phyloP scores from a whole-genome alignment of 2,329 filamentous ascomycete genomes.

The Monosporascus sp. region DNA sequence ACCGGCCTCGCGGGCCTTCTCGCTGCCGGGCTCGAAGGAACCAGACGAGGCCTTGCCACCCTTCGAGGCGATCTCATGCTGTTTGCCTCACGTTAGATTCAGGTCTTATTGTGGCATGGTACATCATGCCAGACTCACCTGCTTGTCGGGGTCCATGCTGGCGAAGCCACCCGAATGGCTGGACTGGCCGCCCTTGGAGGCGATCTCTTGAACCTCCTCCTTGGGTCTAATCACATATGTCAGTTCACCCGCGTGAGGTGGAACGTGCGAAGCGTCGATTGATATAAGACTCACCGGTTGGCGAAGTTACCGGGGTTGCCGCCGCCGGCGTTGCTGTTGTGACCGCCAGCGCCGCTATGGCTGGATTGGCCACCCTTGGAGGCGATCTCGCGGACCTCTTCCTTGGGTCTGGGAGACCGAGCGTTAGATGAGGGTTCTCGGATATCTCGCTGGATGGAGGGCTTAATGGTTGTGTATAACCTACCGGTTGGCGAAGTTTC shows the following conservation, averaged over 20 bases:
- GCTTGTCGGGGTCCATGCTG: conserved; percentile 36
- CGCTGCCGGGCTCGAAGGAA: conserved; percentile 49
- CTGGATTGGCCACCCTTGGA: conserved; percentile 36
- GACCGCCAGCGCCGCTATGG: conserved; percentile 12
- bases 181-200: conserved; percentile 35
- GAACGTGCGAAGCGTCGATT: not conserved
- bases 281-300: conserved; percentile 24
- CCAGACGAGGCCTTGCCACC: conserved; percentile 50
- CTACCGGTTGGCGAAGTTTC: not conserved
- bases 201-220: conserved; percentile 40
- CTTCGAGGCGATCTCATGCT: conserved; percentile 51
- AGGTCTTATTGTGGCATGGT: not conserved
- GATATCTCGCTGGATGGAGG: too few relatives aligned
- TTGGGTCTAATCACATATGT: conserved; percentile 22
- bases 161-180: conserved; percentile 35
- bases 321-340: not conserved
- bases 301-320: conserved; percentile 35
- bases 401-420: not conserved
- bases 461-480: not conserved
- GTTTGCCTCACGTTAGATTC: not conserved
- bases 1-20: conserved; percentile 49
- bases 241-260: not conserved
- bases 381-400: conserved; percentile 27
- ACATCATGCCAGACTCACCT: conserved; percentile 22
- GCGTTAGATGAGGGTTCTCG: not conserved